phyloP scores from a whole-genome alignment of 1,139 yeast genomes.

The Zygosaccharomyces sapae region DNA sequence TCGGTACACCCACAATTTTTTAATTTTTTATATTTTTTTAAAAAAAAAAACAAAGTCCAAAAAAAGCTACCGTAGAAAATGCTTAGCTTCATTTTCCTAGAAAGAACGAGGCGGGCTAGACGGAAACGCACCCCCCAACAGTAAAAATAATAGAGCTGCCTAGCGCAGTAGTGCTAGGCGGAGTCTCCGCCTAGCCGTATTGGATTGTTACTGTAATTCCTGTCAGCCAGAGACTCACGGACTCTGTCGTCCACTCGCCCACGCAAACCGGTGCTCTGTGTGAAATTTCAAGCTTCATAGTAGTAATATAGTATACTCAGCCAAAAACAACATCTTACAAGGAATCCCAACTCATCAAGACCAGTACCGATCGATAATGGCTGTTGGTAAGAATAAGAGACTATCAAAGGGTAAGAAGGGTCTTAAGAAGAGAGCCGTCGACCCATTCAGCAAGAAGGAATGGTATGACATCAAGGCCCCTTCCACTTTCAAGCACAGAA shows the following conservation, averaged over 20 bases:
- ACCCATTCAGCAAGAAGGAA: conserved; percentile 93
- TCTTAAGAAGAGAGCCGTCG: conserved; percentile 91
- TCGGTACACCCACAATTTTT: conserved; percentile 4
- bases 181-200: not conserved
- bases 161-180: not conserved
- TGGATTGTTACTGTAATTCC: not conserved
- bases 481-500: conserved; percentile 88
- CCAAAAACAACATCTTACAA: conserved; percentile 4
- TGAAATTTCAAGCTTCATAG: conserved; percentile 6
- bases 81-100: not conserved
- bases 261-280: conserved; percentile 3
- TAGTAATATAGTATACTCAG: conserved; percentile 1
- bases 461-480: conserved; percentile 96
- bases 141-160: too few relatives aligned
- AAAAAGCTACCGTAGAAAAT: too few relatives aligned
- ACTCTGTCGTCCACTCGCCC: not conserved
- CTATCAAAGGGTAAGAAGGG: conserved; percentile 95
- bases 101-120: not conserved
- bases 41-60: too few relatives aligned
- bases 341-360: conserved; percentile 10
- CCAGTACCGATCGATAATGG: conserved; percentile 46
- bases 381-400: conserved; percentile 97
- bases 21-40: too few relatives aligned
- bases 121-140: not conserved
- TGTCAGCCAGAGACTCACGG: not conserved